A percentile compares a stretch with the other conserved stretches of the same genome.
These are phyloP conservation scores for Aspergillus saccharolyticus DNA, from an alignment of 495 filamentous ascomycete genomes.

Conservation along the genomic window DNA sequence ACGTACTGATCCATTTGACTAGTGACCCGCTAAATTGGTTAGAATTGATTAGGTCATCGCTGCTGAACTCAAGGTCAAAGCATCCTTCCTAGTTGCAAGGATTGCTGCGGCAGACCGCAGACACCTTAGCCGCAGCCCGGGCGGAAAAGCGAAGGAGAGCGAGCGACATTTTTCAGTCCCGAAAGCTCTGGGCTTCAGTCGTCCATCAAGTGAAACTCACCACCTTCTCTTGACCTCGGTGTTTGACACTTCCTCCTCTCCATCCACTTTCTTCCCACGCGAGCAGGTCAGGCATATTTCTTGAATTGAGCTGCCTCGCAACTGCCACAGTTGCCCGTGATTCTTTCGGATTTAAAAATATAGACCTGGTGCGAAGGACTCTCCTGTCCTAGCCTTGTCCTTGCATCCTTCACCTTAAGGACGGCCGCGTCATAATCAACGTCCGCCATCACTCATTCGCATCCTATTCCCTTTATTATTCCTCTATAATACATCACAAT, in stretches of 20 bases:
- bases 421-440: conserved; percentile 10
- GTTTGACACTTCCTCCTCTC: conserved; percentile 4
- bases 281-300: conserved; percentile 18
- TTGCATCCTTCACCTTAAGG: conserved; percentile 21
- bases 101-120: conserved; percentile 23
- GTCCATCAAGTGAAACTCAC: conserved; percentile 4
- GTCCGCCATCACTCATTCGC: background rate
- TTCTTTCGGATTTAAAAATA: conserved; percentile 16
- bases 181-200: conserved; percentile 8
- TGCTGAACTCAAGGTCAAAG: conserved; percentile 15
- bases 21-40: too few species aligned
- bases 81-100: conserved; percentile 22
- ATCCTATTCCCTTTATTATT: background rate
- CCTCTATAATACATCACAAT: conserved; percentile 27
- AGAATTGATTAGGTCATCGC: conserved; percentile 16
- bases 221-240: conserved; percentile 7
- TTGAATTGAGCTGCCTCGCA: conserved; percentile 7
- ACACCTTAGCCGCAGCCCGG: conserved; percentile 28
- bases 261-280: background rate
- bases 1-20: background rate
- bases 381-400: conserved; percentile 35
- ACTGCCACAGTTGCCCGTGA: conserved; percentile 1
- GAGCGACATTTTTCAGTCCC: conserved; percentile 31
- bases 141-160: conserved; percentile 19
- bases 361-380: conserved; percentile 17